Conservation (phyloP, 2,329 filamentous ascomycete species). For the Botrytis byssoidea region DNA sequence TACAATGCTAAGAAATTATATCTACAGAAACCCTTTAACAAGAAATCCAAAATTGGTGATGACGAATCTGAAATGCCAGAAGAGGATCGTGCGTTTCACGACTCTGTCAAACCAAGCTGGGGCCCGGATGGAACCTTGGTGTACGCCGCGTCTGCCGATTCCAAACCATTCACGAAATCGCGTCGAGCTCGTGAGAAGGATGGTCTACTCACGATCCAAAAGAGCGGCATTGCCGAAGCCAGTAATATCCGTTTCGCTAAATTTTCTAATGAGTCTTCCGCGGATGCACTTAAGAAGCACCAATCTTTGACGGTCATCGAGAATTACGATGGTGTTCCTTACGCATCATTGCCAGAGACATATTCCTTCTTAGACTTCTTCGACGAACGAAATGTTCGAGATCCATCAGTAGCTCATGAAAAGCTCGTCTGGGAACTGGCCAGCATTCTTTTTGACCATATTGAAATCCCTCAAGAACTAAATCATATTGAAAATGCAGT, state of each 20-base stretch:
- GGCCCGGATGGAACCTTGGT: slow-evolving; percentile 71
- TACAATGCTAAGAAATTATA: slow-evolving; percentile 49
- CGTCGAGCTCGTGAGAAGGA: slow-evolving; percentile 39
- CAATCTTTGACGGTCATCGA: slow-evolving; percentile 55
- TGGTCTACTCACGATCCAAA: slow-evolving; percentile 53
- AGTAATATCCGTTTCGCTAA: slow-evolving; percentile 65
- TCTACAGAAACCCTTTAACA: slow-evolving; percentile 80
- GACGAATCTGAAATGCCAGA: slow-evolving; percentile 61
- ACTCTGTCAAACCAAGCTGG: slow-evolving; percentile 77
- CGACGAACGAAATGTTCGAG: slow-evolving; percentile 42
- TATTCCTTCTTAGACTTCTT: slow-evolving; percentile 52
- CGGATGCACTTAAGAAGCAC: slow-evolving; percentile 55
- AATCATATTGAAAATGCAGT: slow-evolving; percentile 40
- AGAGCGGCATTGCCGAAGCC: slow-evolving; percentile 57
- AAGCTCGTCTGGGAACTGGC: slow-evolving; percentile 81
- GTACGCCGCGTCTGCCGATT: slow-evolving; percentile 51
- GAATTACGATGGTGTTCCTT: slow-evolving; percentile 58
- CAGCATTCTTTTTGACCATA: slow-evolving; percentile 80
- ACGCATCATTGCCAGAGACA: slow-evolving; percentile 49
- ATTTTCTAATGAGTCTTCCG: slow-evolving; percentile 59
- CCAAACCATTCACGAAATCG: slow-evolving; percentile 37
- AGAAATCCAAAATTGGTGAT: slow-evolving; percentile 67
- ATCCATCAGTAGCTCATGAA: slow-evolving; percentile 58
- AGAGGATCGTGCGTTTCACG: slow-evolving; percentile 65
- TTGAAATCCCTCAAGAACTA: slow-evolving; percentile 47